Conservation (phyloP, 306 rosid species). For the Quercus berberidifolia region DNA sequence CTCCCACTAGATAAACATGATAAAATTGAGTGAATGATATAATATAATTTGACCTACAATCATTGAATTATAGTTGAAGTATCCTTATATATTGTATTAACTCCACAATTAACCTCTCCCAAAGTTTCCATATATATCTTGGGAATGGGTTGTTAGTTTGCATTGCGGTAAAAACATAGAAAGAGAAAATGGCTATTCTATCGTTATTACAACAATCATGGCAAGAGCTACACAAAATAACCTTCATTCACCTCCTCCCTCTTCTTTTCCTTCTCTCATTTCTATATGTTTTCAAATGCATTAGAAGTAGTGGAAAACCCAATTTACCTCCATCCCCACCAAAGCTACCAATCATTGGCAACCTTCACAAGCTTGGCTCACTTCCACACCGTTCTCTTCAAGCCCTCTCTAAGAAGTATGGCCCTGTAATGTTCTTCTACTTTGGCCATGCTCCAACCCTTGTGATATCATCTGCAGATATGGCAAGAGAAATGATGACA, state of each 20-base stretch:
- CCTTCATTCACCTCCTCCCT: neutral
- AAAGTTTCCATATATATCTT: neutral
- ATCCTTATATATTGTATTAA: too few species aligned
- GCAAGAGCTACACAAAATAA: neutral
- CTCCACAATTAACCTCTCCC: too few species aligned
- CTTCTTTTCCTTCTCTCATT: neutral
- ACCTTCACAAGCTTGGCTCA: constrained; percentile 25
- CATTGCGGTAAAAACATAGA: neutral
- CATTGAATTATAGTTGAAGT: too few species aligned
- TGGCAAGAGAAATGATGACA: constrained; percentile 23
- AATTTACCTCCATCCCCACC: constrained; percentile 19
- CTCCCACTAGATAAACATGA: too few species aligned
- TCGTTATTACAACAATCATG: neutral
- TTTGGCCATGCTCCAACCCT: constrained; percentile 2
- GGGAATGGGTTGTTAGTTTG: neutral
- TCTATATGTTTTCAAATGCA: neutral
- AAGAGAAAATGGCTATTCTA: neutral
- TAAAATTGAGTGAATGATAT: too few species aligned
- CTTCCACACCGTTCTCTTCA: constrained; percentile 17
- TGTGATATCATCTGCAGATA: constrained; percentile 28
- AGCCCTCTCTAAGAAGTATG: neutral
- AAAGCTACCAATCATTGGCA: constrained; percentile 9
- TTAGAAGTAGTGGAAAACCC: neutral
- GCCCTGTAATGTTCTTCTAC: constrained; percentile 14
- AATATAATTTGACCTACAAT: too few species aligned